Base-by-base conservation (phyloP, 805 yeast species). In the Metschnikowia aberdeeniae region DNA sequence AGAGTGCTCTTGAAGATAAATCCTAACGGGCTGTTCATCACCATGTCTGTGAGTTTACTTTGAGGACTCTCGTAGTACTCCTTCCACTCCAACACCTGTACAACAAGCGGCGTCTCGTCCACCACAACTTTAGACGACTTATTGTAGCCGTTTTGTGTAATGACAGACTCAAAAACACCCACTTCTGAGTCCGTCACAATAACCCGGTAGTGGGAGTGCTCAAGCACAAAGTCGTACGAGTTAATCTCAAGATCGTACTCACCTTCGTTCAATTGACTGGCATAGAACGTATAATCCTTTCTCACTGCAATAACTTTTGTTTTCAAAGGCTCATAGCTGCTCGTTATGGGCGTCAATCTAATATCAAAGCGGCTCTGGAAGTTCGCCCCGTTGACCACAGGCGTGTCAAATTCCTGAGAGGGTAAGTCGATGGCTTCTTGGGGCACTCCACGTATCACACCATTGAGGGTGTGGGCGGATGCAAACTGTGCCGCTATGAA, bases 21-120 rank as follows among this genome's bases (percentile, higher is more conserved):
- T 6, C 76, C 76, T 32, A 72, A 57, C 4, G 76, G 76, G 53
- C 73, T 63, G 45, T 57, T 59, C 63, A 65, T 49, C 8, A 71
- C 33, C 64, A 70, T 58, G 34, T 61, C 68, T 1, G 47, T 34
- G 17, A 71, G 37, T 12, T 66, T 60, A 12, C 67, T 62, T 44
- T 48, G 61, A 4, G 66, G 51, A 17, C 44, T 46, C 48, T 68
- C 71, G 49, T 71, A 71, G 51, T 62, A 71, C 45, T 63, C 60
- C 41, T 67, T 65, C 28, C 47, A 41, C 17, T 50, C 60, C 10
- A 40, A 39, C 29, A 57, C 50, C 9, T 51, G 46, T n/a, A 67
- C 50, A 1, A 38, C 17, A 22, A 69, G 55, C 9, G 68, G 65
- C 2, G 32, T 8, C 1, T 48, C 41, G 5, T 37, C 20, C 2